Percentiles rank a stretch among this genome's conserved stretches.
phyloP scores from a whole-genome alignment of 208 protist species.

The Borovskyia barvae region DNA sequence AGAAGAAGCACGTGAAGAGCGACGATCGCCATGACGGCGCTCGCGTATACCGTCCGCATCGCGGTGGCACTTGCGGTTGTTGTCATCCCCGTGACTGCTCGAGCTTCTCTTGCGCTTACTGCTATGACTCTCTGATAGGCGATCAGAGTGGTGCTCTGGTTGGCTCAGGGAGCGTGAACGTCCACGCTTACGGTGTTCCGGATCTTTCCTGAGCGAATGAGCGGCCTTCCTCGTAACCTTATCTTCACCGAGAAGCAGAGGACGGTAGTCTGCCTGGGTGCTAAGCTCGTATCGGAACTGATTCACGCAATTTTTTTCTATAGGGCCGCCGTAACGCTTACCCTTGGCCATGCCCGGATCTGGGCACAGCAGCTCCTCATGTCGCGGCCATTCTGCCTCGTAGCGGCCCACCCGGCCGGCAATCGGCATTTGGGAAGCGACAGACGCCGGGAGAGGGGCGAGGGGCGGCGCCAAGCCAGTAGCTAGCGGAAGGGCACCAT shows the following conservation, averaged over 20 bases:
- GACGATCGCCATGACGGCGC: no score
- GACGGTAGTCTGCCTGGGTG: constrained; percentile 52
- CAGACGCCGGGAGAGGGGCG: constrained; percentile 30
- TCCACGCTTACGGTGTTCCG: no score
- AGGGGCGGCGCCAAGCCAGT: constrained; percentile 17
- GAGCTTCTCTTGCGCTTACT: not conserved
- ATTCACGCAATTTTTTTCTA: constrained; percentile 57
- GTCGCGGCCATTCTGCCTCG: constrained; percentile 53
- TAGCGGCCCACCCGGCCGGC: constrained; percentile 64
- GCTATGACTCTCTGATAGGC: not conserved
- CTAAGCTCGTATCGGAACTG: constrained; percentile 74
- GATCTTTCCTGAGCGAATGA: no score
- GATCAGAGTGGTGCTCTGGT: not conserved
- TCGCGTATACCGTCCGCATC: no score
- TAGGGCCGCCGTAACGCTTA: constrained; percentile 37
- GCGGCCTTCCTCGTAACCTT: no score
- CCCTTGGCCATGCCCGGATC: constrained; percentile 53
- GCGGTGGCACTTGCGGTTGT: not conserved
- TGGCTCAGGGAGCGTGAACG: no score
- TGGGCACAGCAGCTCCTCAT: constrained; percentile 66
- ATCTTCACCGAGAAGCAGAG: constrained; percentile 35
- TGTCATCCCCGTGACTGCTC: not conserved
- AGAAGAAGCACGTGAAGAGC: no score
- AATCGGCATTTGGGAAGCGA: constrained; percentile 54
- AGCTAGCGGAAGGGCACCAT: constrained; percentile 13